Evolutionary conservation across 2,329 filamentous ascomycete genomes (phyloP).

Genomic region (Pseudocercospora ulei): DNA sequence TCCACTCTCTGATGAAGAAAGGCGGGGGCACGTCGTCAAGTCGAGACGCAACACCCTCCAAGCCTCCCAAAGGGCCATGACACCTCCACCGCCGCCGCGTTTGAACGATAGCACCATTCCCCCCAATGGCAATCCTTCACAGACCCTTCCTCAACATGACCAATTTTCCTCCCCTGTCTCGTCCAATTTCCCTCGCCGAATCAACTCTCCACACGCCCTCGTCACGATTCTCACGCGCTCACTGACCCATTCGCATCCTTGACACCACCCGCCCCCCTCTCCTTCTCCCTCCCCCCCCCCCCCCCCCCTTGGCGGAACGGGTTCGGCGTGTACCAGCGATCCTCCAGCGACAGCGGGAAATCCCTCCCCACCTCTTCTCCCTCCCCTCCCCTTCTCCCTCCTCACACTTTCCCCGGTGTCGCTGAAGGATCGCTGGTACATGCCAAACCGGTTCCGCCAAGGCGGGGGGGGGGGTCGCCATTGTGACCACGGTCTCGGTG

Average conservation of each 20-base stretch:
- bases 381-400: slow-evolving; percentile 29
- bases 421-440: slow-evolving; percentile 38
- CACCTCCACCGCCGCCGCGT: background rate
- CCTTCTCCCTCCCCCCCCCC: slow-evolving; percentile 29
- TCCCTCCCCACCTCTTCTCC: slow-evolving; percentile 36
- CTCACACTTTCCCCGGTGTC: slow-evolving; percentile 25
- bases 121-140: background rate
- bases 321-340: too few relatives aligned
- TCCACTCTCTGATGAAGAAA: slow-evolving; percentile 50
- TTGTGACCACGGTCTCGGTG: slow-evolving; percentile 40
- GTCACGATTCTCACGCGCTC: slow-evolving; percentile 39
- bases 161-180: background rate
- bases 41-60: slow-evolving; percentile 19
- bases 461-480: too few relatives aligned
- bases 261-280: slow-evolving; percentile 36
- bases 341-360: too few relatives aligned
- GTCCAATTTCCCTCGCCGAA: background rate
- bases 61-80: background rate
- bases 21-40: slow-evolving; percentile 29
- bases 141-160: background rate
- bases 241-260: slow-evolving; percentile 35
- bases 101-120: slow-evolving; percentile 1
- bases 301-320: too few relatives aligned
- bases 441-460: slow-evolving; percentile 43
- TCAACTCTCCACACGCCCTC: slow-evolving; percentile 30